Conservation (phyloP, 2,329 filamentous ascomycete genomes). For the Clarireedia hainanense region DNA sequence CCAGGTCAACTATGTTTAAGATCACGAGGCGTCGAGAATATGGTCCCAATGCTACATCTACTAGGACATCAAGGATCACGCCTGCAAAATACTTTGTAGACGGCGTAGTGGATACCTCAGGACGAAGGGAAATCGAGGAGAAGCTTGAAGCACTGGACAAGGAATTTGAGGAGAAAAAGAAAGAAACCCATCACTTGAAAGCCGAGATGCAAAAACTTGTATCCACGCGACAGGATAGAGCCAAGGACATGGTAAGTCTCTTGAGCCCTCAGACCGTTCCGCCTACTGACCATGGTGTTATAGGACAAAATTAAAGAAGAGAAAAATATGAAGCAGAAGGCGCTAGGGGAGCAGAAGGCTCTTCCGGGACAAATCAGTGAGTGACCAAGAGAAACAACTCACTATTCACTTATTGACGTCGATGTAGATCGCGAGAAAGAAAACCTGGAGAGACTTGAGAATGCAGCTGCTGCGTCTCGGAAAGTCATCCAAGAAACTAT, state of each 20-base stretch:
- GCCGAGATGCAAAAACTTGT: constrained; percentile 31
- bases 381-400: constrained; percentile 20
- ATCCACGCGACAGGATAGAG: too few relatives aligned
- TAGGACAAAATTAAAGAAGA: constrained; percentile 47
- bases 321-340: constrained; percentile 61
- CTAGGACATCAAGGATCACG: constrained; percentile 52
- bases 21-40: constrained; percentile 73
- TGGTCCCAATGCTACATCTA: constrained; percentile 64
- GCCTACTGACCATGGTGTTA: not conserved
- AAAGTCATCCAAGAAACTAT: constrained; percentile 41
- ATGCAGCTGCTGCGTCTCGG: constrained; percentile 32
- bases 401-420: constrained; percentile 16
- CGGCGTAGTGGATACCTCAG: constrained; percentile 61
- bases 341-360: constrained; percentile 54
- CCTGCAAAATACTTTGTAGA: constrained; percentile 67
- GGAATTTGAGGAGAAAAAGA: constrained; percentile 24
- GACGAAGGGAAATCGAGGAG: constrained; percentile 52
- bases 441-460: constrained; percentile 24
- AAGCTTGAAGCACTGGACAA: constrained; percentile 32
- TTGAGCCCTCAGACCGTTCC: not conserved
- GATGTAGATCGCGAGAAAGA: constrained; percentile 31
- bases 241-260: constrained; percentile 29
- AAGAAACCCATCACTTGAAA: constrained; percentile 12
- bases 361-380: constrained; percentile 66
- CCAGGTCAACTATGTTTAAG: constrained; percentile 54